Evolutionary conservation across 108 stramenopile genomes (phyloP), one percentile per base, ranked within the genome.

Genomic region (Skeletonema menzelii): DNA sequence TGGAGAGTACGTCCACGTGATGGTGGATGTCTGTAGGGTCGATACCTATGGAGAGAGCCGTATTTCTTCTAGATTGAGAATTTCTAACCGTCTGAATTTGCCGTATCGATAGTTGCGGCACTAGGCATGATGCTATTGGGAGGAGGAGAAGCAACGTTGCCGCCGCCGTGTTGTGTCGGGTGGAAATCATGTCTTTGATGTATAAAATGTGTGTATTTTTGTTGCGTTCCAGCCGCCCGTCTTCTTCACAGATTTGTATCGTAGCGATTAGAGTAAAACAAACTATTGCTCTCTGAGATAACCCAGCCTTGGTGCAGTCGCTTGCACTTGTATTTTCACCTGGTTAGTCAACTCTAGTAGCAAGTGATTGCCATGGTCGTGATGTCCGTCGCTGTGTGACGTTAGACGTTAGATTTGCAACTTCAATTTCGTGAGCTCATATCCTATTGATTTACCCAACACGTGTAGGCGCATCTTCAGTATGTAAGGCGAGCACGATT

Each of bases 1-100:
- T 49, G 5, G 68, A 55, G 20, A 55, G 37, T n/a, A 40, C 37
- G 47, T 63, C 62, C 37, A 31, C 66, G 14, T 35, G 40, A 38
- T 27, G 30, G 46, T 61, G 28, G 28, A 56, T 17, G 22, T 69
- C 62, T 62, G 69, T 58, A 27, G 69, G 68, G 24, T 76, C 68
- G 19, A 69, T 42, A 3, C 53, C 67, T 24, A 75, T 38, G 26
- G 53, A 40, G 38, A 68, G 24, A 12, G 65, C 28, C 42, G 60
- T 63, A 31, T 64, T 22, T 27, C 31, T 35, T 40, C 55, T 42
- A 30, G n/a, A 17, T 15, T 58, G 32, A 27, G 20, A 37, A 38
- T 35, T 34, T 42, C 59, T 28, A 35, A 53, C 28, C 5, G 40
- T 56, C 42, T 58, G 63, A 40, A 72, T 59, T 15, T 46, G 42